A percentile compares a stretch with the other conserved stretches of the same genome.
Conservation (phyloP, 2,329 filamentous ascomycete genomes). For the Microascus cirrosus region DNA sequence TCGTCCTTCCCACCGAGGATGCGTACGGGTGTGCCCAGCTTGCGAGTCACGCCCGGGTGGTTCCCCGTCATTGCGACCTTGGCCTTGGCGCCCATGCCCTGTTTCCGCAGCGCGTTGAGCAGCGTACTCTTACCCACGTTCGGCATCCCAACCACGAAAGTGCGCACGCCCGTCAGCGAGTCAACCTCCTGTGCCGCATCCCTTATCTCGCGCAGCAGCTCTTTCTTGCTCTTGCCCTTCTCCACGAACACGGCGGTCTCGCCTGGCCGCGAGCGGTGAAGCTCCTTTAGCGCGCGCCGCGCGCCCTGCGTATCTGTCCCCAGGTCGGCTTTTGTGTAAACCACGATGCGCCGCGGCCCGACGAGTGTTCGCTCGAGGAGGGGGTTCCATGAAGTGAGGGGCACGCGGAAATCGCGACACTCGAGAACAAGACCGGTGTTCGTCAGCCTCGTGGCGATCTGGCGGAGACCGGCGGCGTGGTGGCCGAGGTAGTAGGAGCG, state of each 20-base stretch:
- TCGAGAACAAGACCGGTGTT: slow-evolving; percentile 84
- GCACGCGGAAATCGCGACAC: slow-evolving; percentile 87
- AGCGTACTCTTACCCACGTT: slow-evolving; percentile 94
- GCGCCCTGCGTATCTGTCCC: slow-evolving; percentile 26
- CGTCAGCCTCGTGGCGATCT: slow-evolving; percentile 72
- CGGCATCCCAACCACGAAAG: slow-evolving; percentile 91
- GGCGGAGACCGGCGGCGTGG: slow-evolving; percentile 68
- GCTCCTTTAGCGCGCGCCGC: slow-evolving; percentile 15
- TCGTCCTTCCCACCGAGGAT: slow-evolving; percentile 36
- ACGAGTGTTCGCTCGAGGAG: slow-evolving; percentile 70
- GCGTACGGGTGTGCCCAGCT: slow-evolving; percentile 72
- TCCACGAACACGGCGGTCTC: slow-evolving; percentile 31
- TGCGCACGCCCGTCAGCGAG: slow-evolving; percentile 68
- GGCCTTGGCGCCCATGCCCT: slow-evolving; percentile 37
- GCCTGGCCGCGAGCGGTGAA: slow-evolving; percentile 14
- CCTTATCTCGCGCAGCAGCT: slow-evolving; percentile 26
- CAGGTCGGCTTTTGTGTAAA: slow-evolving; percentile 87
- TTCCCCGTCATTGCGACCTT: slow-evolving; percentile 77
- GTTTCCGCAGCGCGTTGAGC: slow-evolving; percentile 71
- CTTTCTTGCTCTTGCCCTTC: slow-evolving; percentile 22
- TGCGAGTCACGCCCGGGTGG: slow-evolving; percentile 82
- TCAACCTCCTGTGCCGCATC: slow-evolving; percentile 22
- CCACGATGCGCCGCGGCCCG: slow-evolving; percentile 63
- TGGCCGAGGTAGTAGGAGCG: slow-evolving; percentile 93
- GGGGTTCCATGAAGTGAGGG: slow-evolving; percentile 81